phyloP scores from a whole-genome alignment of 139 green algal genomes.

The Axilococcus clingmanii region DNA sequence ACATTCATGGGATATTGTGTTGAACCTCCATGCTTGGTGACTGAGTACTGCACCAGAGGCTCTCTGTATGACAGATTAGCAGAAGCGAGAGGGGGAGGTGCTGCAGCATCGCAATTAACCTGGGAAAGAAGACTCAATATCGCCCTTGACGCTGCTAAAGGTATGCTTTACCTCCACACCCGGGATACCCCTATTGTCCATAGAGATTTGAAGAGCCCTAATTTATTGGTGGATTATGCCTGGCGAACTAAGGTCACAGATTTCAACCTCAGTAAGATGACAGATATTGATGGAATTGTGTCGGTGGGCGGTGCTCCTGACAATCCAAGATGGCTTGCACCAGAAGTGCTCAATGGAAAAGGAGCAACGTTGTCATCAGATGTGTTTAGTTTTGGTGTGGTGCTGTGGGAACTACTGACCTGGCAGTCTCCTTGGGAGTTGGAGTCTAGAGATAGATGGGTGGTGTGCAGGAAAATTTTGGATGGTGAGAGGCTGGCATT shows the following conservation, averaged over 20 bases:
- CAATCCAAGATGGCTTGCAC: constrained; percentile 51
- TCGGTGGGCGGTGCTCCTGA: constrained; percentile 43
- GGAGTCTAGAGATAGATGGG: constrained; percentile 31
- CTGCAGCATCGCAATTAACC: constrained; percentile 22
- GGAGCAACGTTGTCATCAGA: constrained; percentile 9
- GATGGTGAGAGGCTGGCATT: constrained; percentile 4
- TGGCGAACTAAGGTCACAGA: constrained; percentile 54
- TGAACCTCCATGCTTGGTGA: constrained; percentile 25
- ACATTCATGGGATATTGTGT: constrained; percentile 54
- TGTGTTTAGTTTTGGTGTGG: constrained; percentile 39
- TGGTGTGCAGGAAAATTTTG: constrained; percentile 12
- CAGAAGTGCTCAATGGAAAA: constrained; percentile 33
- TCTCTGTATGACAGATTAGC: constrained; percentile 47
- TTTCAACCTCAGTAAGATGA: constrained; percentile 44
- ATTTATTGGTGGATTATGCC: constrained; percentile 50
- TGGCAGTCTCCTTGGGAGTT: constrained; percentile 68
- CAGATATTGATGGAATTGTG: constrained; percentile 13
- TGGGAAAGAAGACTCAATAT: constrained; percentile 36
- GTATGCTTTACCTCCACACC: constrained; percentile 52
- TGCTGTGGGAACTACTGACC: constrained; percentile 63
- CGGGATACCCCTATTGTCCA: constrained; percentile 51
- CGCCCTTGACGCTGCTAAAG: constrained; percentile 49
- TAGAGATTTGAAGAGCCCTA: constrained; percentile 50
- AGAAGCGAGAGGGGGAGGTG: constrained; percentile 6
- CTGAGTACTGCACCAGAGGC: constrained; percentile 34